phyloP scores from a whole-genome alignment of 2,329 filamentous ascomycete genomes.

The Microdochium bolleyi region DNA sequence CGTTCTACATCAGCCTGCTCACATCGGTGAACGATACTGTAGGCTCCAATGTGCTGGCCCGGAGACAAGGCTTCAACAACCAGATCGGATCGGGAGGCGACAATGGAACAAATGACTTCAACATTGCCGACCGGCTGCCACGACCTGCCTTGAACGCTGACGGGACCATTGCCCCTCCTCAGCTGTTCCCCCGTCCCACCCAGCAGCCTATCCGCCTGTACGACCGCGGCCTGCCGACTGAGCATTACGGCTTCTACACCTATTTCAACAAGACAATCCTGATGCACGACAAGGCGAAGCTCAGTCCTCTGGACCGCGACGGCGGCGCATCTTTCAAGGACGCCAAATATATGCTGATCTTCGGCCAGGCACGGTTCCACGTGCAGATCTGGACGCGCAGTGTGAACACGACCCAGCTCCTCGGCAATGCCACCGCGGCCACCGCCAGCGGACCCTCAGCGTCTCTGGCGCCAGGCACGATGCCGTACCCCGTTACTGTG shows the following conservation, averaged over 20 bases:
- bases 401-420: slow-evolving; percentile 32
- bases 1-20: slow-evolving; percentile 68
- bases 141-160: slow-evolving; percentile 54
- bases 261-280: slow-evolving; percentile 88
- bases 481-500: slow-evolving; percentile 57
- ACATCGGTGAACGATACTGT: slow-evolving; percentile 14
- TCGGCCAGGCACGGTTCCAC: slow-evolving; percentile 53
- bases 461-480: slow-evolving; percentile 42
- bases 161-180: slow-evolving; percentile 64
- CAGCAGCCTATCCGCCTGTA: slow-evolving; percentile 80
- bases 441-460: slow-evolving; percentile 18
- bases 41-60: slow-evolving; percentile 17
- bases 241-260: slow-evolving; percentile 91
- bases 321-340: slow-evolving; percentile 46
- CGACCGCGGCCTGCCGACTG: slow-evolving; percentile 69
- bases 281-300: slow-evolving; percentile 35
- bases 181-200: slow-evolving; percentile 60
- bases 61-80: slow-evolving; percentile 18
- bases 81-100: slow-evolving; percentile 9
- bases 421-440: slow-evolving; percentile 14
- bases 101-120: slow-evolving; percentile 22
- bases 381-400: slow-evolving; percentile 57
- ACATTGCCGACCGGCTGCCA: slow-evolving; percentile 51
- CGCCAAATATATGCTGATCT: slow-evolving; percentile 48
- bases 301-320: slow-evolving; percentile 36